phyloP scores from a whole-genome alignment of 768 basidiomycete genomes.

The Tulasnella calospora region DNA sequence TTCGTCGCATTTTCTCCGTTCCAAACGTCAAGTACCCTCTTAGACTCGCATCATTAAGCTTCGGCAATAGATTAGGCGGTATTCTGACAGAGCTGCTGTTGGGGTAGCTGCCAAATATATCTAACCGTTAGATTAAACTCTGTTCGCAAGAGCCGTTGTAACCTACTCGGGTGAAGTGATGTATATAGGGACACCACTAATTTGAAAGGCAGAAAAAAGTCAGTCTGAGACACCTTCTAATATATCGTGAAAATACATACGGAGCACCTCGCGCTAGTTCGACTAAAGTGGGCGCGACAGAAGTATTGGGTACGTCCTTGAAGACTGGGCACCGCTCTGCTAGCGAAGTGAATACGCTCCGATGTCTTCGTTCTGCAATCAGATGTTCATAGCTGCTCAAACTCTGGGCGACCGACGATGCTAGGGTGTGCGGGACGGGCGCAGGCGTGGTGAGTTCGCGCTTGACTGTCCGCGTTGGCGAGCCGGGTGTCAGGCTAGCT shows the following conservation, averaged over 20 bases:
- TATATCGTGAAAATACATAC: not conserved
- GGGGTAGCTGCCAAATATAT: not conserved
- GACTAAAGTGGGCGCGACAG: conserved; percentile 5
- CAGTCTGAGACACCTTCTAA: not conserved
- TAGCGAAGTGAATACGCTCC: not conserved
- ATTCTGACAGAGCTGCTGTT: not conserved
- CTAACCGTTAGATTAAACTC: not conserved
- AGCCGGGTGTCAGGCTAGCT: not conserved
- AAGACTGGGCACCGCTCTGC: conserved; percentile 1
- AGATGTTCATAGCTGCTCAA: not conserved
- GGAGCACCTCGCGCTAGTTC: not conserved
- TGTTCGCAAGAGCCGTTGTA: not conserved
- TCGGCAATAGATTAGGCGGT: not conserved
- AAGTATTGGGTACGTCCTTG: conserved; percentile 8
- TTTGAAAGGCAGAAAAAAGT: not conserved
- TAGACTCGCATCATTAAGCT: not conserved
- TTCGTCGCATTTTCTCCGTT: not conserved
- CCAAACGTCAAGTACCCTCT: conserved; percentile 5
- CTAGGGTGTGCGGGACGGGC: not conserved
- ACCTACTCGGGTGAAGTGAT: conserved; percentile 14
- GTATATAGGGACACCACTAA: not conserved
- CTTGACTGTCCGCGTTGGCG: not conserved
- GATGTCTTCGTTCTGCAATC: not conserved
- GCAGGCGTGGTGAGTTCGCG: conserved; percentile 5
- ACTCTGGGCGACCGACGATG: conserved; percentile 7